Conservation (phyloP, 2,329 filamentous ascomycete genomes). For the Ploettnerulaceae sp. region DNA sequence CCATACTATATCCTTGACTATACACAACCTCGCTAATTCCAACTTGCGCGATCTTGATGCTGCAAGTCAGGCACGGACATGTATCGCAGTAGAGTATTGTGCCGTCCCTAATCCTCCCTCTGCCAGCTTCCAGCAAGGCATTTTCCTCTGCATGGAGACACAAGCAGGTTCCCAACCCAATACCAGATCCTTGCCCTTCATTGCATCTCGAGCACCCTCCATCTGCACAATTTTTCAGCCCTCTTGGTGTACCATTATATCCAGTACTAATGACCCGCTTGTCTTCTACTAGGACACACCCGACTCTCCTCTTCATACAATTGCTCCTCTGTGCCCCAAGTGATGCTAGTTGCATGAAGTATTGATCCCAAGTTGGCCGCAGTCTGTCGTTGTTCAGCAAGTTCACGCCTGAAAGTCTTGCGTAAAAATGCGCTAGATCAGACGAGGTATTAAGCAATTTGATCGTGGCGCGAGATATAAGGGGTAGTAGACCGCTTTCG, state of each 20-base stretch:
- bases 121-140: slow-evolving; percentile 85
- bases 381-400: slow-evolving; percentile 74
- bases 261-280: slow-evolving; percentile 88
- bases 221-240: slow-evolving; percentile 84
- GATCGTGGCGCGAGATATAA: slow-evolving; percentile 77
- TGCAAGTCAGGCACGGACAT: slow-evolving; percentile 94
- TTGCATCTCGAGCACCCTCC: slow-evolving; percentile 91
- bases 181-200: slow-evolving; percentile 61
- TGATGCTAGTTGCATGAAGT: slow-evolving; percentile 96
- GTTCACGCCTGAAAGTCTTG: slow-evolving; percentile 67
- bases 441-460: slow-evolving; percentile 81
- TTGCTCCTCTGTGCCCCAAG: slow-evolving; percentile 87
- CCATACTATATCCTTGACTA: slow-evolving; percentile 91
- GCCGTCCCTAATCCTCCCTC: slow-evolving; percentile 80
- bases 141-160: slow-evolving; percentile 99
- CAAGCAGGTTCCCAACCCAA: slow-evolving; percentile 77
- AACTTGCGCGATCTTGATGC: slow-evolving; percentile 96
- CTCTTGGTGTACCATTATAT: slow-evolving; percentile 94
- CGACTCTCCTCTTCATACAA: slow-evolving; percentile 97
- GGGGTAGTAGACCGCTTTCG: slow-evolving; percentile 59
- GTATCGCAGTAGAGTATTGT: slow-evolving; percentile 91
- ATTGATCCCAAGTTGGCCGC: slow-evolving; percentile 89
- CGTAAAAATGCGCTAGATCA: slow-evolving; percentile 65
- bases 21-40: slow-evolving; percentile 96
- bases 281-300: slow-evolving; percentile 84